A percentile compares a stretch with the other conserved stretches of the same genome.
phyloP scores from a whole-genome alignment of 345 rosid genomes.

The Eucalyptus cloeziana region DNA sequence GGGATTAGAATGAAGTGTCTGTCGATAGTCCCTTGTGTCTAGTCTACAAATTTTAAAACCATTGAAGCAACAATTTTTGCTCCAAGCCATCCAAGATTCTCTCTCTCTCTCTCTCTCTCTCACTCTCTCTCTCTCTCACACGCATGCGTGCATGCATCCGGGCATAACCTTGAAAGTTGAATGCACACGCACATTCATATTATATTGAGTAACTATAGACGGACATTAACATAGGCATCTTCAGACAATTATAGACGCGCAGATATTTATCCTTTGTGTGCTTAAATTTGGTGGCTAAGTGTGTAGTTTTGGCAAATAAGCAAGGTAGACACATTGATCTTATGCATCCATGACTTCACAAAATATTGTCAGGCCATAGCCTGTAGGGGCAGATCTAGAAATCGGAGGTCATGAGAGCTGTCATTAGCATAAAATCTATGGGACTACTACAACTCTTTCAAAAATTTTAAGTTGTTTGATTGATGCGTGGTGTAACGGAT shows the following conservation, averaged over 20 bases:
- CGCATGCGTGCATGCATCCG: not conserved
- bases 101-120: not conserved
- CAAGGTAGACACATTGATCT: not conserved
- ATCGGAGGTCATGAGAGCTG: not conserved
- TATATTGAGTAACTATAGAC: not conserved
- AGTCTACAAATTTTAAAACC: not conserved
- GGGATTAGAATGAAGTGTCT: not conserved
- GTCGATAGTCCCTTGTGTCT: not conserved
- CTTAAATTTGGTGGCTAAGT: not conserved
- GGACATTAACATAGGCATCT: not conserved
- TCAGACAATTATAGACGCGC: not conserved
- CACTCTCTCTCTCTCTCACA: not conserved
- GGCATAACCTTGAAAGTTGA: not conserved
- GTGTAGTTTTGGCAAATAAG: not conserved
- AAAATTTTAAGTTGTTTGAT: not conserved
- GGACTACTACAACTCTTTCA: not conserved
- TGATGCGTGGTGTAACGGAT: not conserved
- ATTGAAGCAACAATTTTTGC: not conserved
- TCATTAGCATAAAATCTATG: not conserved
- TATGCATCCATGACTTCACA: not conserved
- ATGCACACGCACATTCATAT: not conserved
- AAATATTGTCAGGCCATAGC: not conserved
- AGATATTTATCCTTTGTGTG: not conserved
- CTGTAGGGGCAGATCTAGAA: not conserved
- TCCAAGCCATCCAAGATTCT: not conserved